Base-by-base conservation (phyloP, 2,329 filamentous ascomycete species). In the Acrodontium crateriforme region DNA sequence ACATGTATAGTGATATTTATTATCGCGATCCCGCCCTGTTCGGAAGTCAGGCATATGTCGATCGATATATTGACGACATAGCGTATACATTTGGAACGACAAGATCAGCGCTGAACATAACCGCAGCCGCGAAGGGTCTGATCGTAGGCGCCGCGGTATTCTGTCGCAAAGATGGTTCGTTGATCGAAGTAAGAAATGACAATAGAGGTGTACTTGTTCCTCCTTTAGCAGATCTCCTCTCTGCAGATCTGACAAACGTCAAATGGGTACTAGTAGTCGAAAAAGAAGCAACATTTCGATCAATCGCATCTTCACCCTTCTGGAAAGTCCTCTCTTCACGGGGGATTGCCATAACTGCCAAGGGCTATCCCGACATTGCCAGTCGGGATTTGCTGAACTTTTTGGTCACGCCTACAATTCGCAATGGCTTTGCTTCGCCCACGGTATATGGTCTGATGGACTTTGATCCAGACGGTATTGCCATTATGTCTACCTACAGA, bases 251-350 rank as follows among this genome's bases (percentile, higher is more conserved):
- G n/a, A 47, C 50, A 0, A 34, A 44, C 1, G 53, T 67, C 2
- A 57, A 58, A 29, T 84, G 76, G 78, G 57, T 85, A 23, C 55
- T 87, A 0, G 67, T 87, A 0, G 66, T 87, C 28, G 81, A 89
- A 47, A 87, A 89, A 54, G 81, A 89, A 60, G 80, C 80, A n/a
- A 78, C 74, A 0, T 87, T 84, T 42, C 70, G 74, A 5, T 74
- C 75, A 0, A 55, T 87, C 11, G 62, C 69, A 1, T 62, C 63
- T 5, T 66, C 65, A 0, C 44, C 52, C 3, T 76, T 72, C 38
- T 75, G 70, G 63, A 46, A 55, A 9, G 51, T 58, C 1, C 16
- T 55, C 2, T 58, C 59, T 2, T 65, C 67, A 0, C 55, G 60
- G n/a, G 76, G 78, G 0, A 54, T 81, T n/a, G 48, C 82, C 1